A percentile compares a stretch with the other conserved stretches of the same genome.
These are phyloP conservation scores for Nannochloropsis granulata DNA, from an alignment of 108 stramenopile genomes.

Conservation along the genomic window DNA sequence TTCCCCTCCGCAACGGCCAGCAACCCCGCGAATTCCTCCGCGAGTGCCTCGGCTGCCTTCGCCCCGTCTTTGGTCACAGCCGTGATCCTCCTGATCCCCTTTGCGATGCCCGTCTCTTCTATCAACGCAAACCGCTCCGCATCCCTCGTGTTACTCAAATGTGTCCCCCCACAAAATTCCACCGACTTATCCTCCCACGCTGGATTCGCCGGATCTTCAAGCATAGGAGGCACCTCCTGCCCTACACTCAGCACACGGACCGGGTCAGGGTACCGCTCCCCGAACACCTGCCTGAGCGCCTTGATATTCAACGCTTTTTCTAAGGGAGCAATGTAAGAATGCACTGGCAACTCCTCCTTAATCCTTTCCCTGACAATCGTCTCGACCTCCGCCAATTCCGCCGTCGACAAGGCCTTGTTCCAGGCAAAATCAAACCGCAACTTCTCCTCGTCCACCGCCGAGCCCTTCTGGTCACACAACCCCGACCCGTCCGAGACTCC, in stretches of 20 bases:
- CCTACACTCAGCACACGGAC: slow-evolving; percentile 92
- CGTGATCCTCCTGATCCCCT: slow-evolving; percentile 91
- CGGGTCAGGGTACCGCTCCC: slow-evolving; percentile 97
- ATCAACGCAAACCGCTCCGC: slow-evolving; percentile 79
- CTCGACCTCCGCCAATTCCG: slow-evolving; percentile 67
- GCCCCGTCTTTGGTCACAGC: slow-evolving; percentile 77
- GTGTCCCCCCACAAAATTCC: slow-evolving; percentile 99
- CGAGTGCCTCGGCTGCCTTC: slow-evolving; percentile 52
- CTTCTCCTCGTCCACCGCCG: slow-evolving; percentile 77
- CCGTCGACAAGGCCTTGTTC: slow-evolving; percentile 55
- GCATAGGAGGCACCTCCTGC: slow-evolving; percentile 53
- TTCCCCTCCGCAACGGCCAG: slow-evolving; percentile 24
- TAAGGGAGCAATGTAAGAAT: slow-evolving; percentile 30
- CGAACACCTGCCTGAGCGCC: slow-evolving; percentile 89
- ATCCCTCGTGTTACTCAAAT: slow-evolving; percentile 80
- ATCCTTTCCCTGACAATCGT: slow-evolving; percentile 61
- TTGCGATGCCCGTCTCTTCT: slow-evolving; percentile 90
- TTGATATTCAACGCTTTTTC: slow-evolving; percentile 60
- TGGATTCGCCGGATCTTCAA: slow-evolving; percentile 67
- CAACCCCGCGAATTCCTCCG: slow-evolving; percentile 52
- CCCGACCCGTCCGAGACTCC: slow-evolving; percentile 15
- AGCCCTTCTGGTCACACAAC: slow-evolving; percentile 75
- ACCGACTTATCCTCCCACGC: slow-evolving; percentile 77
- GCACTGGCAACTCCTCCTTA: slow-evolving; percentile 48
- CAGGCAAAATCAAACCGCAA: slow-evolving; percentile 96